A percentile compares a stretch with the other conserved stretches of the same genome.
These are phyloP conservation scores for Mycena vitilis DNA, from an alignment of 768 basidiomycete species.

Conservation along the genomic window DNA sequence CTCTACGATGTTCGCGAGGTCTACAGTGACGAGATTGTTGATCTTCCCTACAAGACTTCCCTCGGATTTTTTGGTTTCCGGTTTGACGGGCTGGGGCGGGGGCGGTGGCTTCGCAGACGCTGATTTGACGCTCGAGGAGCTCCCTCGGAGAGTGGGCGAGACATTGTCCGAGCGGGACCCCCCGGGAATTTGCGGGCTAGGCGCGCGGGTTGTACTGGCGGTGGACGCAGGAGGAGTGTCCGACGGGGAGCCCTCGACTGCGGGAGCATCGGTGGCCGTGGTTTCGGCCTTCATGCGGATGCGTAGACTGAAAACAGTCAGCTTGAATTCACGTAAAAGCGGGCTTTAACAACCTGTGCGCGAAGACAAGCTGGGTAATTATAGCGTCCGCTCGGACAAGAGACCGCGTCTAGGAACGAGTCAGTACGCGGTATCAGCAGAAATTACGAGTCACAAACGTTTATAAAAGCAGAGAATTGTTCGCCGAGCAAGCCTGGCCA, in stretches of 20 bases:
- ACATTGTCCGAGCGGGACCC: conserved; percentile 6
- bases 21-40: conserved; percentile 81
- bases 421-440: conserved; percentile 43
- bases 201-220: conserved; percentile 4
- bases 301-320: conserved; percentile 51
- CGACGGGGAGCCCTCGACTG: not conserved
- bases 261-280: not conserved
- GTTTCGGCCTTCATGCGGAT: conserved; percentile 68
- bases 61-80: conserved; percentile 29
- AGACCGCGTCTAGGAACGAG: conserved; percentile 49
- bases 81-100: not conserved
- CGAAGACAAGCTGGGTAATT: conserved; percentile 56
- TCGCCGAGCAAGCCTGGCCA: conserved; percentile 49
- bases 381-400: conserved; percentile 65
- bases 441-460: conserved; percentile 36
- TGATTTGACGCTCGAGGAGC: conserved; percentile 43
- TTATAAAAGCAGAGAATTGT: conserved; percentile 66
- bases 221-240: conserved; percentile 1
- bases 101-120: not conserved
- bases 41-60: conserved; percentile 76
- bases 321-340: not conserved
- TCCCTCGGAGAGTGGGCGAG: conserved; percentile 19
- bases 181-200: not conserved
- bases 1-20: conserved; percentile 44
- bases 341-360: conserved; percentile 44